phyloP scores from a whole-genome alignment of 257 asterid genomes.

The Catharanthus roseus region DNA sequence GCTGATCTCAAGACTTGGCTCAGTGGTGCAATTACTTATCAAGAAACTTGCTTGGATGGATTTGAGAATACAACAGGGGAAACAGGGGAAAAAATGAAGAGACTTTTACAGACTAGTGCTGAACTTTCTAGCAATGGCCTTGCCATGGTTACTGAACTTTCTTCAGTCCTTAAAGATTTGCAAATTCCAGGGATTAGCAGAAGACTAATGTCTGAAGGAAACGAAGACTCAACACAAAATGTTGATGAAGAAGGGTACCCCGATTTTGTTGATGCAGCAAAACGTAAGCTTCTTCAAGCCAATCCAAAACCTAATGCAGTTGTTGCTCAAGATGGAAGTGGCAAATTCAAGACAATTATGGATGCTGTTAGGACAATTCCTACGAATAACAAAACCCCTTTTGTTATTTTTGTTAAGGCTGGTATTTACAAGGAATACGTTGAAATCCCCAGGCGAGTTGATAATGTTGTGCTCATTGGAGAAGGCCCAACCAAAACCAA shows the following conservation, averaged over 20 bases:
- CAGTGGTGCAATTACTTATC: slow-evolving; percentile 22
- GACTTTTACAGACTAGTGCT: slow-evolving; percentile 14
- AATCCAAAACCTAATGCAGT: slow-evolving; percentile 18
- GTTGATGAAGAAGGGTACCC: background rate
- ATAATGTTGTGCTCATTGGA: slow-evolving; percentile 30
- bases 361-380: slow-evolving; percentile 25
- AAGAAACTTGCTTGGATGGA: slow-evolving; percentile 28
- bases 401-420: slow-evolving; percentile 29
- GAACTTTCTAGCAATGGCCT: slow-evolving; percentile 30
- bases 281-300: slow-evolving; percentile 23
- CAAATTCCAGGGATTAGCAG: slow-evolving; percentile 13
- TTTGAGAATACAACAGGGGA: slow-evolving; percentile 30
- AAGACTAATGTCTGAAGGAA: slow-evolving; percentile 4
- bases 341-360: slow-evolving; percentile 23
- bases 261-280: slow-evolving; percentile 1
- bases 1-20: slow-evolving; percentile 30
- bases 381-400: slow-evolving; percentile 7
- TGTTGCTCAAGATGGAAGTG: slow-evolving; percentile 50
- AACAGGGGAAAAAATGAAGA: slow-evolving; percentile 27
- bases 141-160: slow-evolving; percentile 22
- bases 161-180: slow-evolving; percentile 1
- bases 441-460: slow-evolving; percentile 10
- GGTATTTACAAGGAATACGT: slow-evolving; percentile 33
- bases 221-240: background rate
- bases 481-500: slow-evolving; percentile 39